Evolutionary conservation across 169 alveolate species (phyloP).

Genomic region (Babesia caballi): DNA sequence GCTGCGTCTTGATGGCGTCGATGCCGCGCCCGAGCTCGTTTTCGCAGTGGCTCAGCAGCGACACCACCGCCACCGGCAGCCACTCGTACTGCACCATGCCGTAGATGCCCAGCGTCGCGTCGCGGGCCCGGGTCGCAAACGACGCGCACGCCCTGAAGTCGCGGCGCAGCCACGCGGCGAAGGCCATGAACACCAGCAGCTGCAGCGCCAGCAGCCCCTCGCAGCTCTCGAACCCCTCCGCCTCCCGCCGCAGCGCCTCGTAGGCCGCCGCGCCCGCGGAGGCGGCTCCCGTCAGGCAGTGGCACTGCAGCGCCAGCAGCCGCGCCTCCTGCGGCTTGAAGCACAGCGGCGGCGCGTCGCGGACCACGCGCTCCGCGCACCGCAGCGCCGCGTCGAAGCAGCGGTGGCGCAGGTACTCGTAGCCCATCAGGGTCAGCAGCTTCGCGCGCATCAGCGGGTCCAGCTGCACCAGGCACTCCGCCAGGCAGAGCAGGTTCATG

Average conservation of each 20-base stretch:
- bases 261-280: neutral
- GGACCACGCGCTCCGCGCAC: slow-evolving; percentile 12
- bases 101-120: slow-evolving; percentile 19
- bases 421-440: slow-evolving; percentile 41
- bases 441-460: slow-evolving; percentile 34
- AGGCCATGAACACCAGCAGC: neutral
- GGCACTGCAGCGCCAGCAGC: slow-evolving; percentile 43
- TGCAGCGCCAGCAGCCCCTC: slow-evolving; percentile 53
- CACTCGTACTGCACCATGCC: slow-evolving; percentile 41
- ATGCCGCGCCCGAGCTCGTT: slow-evolving; percentile 7
- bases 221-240: slow-evolving; percentile 22
- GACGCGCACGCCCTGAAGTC: slow-evolving; percentile 24
- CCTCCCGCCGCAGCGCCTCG: neutral
- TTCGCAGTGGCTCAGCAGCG: slow-evolving; percentile 41
- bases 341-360: slow-evolving; percentile 1
- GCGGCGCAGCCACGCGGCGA: slow-evolving; percentile 31
- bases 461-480: slow-evolving; percentile 22
- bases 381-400: slow-evolving; percentile 26
- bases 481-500: slow-evolving; percentile 29
- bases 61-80: slow-evolving; percentile 46
- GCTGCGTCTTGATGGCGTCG: slow-evolving; percentile 31
- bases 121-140: slow-evolving; percentile 14
- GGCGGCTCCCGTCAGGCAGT: slow-evolving; percentile 14
- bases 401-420: slow-evolving; percentile 46
- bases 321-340: slow-evolving; percentile 23